Conservation (phyloP, 2,329 filamentous ascomycete genomes). For the Cladophialophora psammophila region DNA sequence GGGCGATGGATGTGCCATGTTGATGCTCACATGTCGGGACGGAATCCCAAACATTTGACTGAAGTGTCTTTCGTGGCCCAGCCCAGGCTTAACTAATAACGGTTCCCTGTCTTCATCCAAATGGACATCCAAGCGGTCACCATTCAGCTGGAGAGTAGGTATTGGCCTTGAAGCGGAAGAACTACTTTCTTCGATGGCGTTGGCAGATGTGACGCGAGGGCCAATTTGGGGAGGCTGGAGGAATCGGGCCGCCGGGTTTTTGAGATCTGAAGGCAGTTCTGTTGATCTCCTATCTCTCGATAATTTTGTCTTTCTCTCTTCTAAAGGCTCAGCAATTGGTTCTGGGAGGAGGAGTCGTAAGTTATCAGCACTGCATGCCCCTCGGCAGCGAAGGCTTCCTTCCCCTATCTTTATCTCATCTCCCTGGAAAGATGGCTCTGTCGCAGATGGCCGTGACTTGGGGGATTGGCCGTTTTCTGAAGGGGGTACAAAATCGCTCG, state of each 20-base stretch:
- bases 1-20: constrained; percentile 22
- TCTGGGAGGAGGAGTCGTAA: constrained; percentile 11
- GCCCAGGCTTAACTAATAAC: constrained; percentile 8
- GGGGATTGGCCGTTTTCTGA: neutral
- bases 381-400: constrained; percentile 4
- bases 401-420: constrained; percentile 1
- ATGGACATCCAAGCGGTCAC: constrained; percentile 19
- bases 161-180: neutral
- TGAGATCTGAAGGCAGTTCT: neutral
- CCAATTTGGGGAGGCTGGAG: constrained; percentile 19
- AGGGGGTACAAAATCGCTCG: neutral
- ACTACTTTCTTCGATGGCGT: neutral
- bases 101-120: constrained; percentile 26
- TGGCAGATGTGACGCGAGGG: constrained; percentile 19
- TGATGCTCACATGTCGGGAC: constrained; percentile 33
- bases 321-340: constrained; percentile 16
- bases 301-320: constrained; percentile 11
- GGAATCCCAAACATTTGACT: constrained; percentile 34
- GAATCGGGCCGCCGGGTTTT: neutral
- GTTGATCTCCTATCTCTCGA: neutral
- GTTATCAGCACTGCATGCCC: constrained; percentile 14
- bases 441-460: neutral
- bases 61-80: constrained; percentile 38
- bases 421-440: neutral
- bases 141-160: constrained; percentile 18